Percentiles rank a stretch among this genome's conserved stretches.
Evolutionary conservation across 2,329 filamentous ascomycete genomes (phyloP).

Genomic region (Fusarium sp.): DNA sequence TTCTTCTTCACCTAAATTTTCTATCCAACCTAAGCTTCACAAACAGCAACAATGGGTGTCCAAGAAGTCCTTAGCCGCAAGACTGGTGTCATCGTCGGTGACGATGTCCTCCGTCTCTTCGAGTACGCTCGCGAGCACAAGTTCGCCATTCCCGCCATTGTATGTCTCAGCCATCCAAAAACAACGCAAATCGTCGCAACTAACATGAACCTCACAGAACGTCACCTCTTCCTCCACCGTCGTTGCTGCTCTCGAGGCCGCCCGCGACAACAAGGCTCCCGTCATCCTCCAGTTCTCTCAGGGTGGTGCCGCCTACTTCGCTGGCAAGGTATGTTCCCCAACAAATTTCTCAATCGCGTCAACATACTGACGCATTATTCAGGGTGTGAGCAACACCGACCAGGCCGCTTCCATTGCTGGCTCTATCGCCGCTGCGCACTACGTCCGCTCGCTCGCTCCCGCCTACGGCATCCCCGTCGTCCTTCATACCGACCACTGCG

Average conservation of each 20-base stretch:
- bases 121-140: conserved; percentile 87
- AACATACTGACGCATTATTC: conserved; percentile 36
- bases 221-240: conserved; percentile 85
- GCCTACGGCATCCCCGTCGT: conserved; percentile 89
- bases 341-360: neutral
- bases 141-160: conserved; percentile 86
- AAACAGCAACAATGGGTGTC: conserved; percentile 49
- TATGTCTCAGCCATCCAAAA: conserved; percentile 36
- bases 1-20: conserved; percentile 17
- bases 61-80: conserved; percentile 58
- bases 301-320: conserved; percentile 92
- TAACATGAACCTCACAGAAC: conserved; percentile 59
- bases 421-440: conserved; percentile 88
- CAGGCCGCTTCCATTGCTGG: conserved; percentile 91
- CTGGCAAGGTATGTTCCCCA: conserved; percentile 71
- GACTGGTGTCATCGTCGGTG: conserved; percentile 62
- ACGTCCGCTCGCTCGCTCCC: conserved; percentile 87
- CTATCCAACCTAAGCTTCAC: conserved; percentile 21
- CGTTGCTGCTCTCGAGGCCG: conserved; percentile 90
- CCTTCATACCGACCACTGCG: conserved; percentile 97
- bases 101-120: conserved; percentile 73
- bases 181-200: neutral
- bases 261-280: conserved; percentile 88
- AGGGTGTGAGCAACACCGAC: conserved; percentile 79
- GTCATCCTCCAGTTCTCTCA: conserved; percentile 94